phyloP scores from a whole-genome alignment of 768 basidiomycete genomes.

The Dioszegia aurantiaca region DNA sequence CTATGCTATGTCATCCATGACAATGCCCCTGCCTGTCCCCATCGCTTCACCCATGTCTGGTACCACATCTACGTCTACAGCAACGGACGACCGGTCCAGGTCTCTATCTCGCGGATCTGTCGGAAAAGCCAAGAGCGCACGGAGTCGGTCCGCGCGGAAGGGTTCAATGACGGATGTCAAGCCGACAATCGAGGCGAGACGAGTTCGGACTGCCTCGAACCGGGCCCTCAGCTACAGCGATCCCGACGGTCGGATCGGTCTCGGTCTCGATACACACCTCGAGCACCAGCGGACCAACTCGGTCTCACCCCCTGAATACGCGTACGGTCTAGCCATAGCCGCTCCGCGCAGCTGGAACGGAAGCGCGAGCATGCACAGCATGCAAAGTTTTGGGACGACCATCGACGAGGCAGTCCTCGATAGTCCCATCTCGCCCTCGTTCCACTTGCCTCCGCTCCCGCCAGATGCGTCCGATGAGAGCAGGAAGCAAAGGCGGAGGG shows the following conservation, averaged over 20 bases:
- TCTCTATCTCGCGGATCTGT: constrained; percentile 22
- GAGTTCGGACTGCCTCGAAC: constrained; percentile 12
- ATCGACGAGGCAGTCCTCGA: constrained; percentile 27
- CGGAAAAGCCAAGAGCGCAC: constrained; percentile 34
- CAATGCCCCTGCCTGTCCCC: background rate
- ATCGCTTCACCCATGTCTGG: background rate
- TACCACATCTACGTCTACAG: background rate
- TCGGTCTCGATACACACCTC: constrained; percentile 33
- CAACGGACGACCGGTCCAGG: constrained; percentile 25
- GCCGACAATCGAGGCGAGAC: constrained; percentile 12
- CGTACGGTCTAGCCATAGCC: background rate
- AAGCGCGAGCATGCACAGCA: constrained; percentile 8
- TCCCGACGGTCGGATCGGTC: constrained; percentile 18
- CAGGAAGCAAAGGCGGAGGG: constrained; percentile 38
- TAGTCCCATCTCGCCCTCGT: constrained; percentile 38
- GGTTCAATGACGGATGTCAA: constrained; percentile 36
- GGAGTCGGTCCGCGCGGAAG: constrained; percentile 21
- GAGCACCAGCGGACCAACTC: constrained; percentile 21
- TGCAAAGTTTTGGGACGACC: constrained; percentile 27
- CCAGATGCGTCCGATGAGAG: constrained; percentile 21
- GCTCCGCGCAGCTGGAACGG: constrained; percentile 4
- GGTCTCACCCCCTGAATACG: constrained; percentile 14
- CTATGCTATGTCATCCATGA: background rate
- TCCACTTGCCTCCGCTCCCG: constrained; percentile 10
- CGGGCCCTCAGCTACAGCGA: constrained; percentile 23